phyloP scores from a whole-genome alignment of 1,284 basidiomycete species.

The Tranzscheliella williamsii region DNA sequence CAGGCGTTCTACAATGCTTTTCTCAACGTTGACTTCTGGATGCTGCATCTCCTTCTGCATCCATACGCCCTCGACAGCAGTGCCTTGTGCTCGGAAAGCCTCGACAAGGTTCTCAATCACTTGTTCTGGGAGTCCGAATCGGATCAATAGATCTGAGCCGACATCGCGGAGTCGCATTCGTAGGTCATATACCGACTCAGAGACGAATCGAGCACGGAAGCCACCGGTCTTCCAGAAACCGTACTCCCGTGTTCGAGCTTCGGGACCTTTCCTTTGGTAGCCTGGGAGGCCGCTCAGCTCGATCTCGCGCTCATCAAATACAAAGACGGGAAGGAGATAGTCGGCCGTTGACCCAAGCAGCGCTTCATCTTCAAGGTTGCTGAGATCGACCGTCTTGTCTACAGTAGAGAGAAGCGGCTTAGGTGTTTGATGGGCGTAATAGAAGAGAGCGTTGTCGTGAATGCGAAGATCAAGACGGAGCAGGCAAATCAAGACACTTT shows the following conservation, averaged over 20 bases:
- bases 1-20: constrained; percentile 35
- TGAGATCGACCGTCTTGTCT: constrained; percentile 33
- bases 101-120: constrained; percentile 43
- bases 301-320: constrained; percentile 66
- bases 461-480: constrained; percentile 56
- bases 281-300: constrained; percentile 65
- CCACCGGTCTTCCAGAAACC: constrained; percentile 65
- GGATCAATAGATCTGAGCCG: constrained; percentile 65
- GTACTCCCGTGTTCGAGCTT: constrained; percentile 61
- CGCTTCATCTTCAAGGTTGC: constrained; percentile 38
- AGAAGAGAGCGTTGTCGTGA: constrained; percentile 65
- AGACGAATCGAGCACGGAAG: constrained; percentile 63
- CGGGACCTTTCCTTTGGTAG: constrained; percentile 58
- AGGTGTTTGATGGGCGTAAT: constrained; percentile 47
- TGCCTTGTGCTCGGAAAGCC: constrained; percentile 42
- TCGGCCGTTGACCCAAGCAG: constrained; percentile 57
- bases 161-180: constrained; percentile 61
- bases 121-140: constrained; percentile 65
- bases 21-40: constrained; percentile 44
- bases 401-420: constrained; percentile 26
- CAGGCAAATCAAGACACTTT: constrained; percentile 48
- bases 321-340: constrained; percentile 66
- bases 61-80: constrained; percentile 54
- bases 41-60: constrained; percentile 55
- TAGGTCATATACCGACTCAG: constrained; percentile 65